phyloP scores from a whole-genome alignment of 768 basidiomycete species.

The Naganishia onofrii region DNA sequence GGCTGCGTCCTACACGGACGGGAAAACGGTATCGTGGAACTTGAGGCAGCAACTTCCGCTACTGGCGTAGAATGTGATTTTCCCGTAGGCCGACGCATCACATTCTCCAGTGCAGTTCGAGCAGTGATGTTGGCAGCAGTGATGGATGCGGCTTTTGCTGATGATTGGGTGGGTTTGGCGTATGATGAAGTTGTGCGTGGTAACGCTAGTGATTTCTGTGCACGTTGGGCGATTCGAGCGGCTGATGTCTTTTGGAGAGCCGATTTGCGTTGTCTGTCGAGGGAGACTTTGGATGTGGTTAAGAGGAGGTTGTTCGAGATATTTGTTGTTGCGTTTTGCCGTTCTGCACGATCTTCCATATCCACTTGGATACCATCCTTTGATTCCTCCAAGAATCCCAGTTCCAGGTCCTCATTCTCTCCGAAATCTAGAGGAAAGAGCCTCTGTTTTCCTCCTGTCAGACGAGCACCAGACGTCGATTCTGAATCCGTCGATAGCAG shows the following conservation, averaged over 20 bases:
- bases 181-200: conserved; percentile 10
- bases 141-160: conserved; percentile 9
- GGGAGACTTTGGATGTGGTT: conserved; percentile 2
- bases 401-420: background rate
- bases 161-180: conserved; percentile 15
- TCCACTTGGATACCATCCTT: background rate
- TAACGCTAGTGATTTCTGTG: conserved; percentile 15
- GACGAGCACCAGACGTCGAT: background rate
- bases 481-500: background rate
- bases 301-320: background rate
- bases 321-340: too few relatives aligned
- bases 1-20: conserved; percentile 5
- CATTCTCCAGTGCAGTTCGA: conserved; percentile 11
- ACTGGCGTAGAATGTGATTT: background rate
- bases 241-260: conserved; percentile 5
- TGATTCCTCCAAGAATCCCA: conserved; percentile 1
- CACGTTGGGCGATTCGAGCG: conserved; percentile 2
- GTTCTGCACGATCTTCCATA: too few relatives aligned
- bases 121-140: background rate
- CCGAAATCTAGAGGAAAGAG: background rate
- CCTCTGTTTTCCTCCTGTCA: too few relatives aligned
- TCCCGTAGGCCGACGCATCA: background rate
- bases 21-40: background rate
- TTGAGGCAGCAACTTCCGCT: background rate
- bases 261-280: conserved; percentile 12